phyloP scores from a whole-genome alignment of 2,329 filamentous ascomycete genomes.

The Cylindrodendrum hubeiense region DNA sequence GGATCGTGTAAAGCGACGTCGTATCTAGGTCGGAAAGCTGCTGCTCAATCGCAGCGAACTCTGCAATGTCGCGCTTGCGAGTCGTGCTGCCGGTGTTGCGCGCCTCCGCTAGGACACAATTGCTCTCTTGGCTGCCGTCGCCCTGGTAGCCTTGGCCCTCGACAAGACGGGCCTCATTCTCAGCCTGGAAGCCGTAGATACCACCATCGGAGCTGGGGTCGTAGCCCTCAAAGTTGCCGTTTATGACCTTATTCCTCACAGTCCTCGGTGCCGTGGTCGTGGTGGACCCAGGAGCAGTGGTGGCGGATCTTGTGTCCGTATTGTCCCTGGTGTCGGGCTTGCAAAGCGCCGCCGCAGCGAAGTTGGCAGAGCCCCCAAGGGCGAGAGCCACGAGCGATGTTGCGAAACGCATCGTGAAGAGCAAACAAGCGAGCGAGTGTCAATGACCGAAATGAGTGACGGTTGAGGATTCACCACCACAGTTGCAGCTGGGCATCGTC shows the following conservation, averaged over 20 bases:
- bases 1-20: conserved; percentile 33
- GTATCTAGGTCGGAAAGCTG: conserved; percentile 30
- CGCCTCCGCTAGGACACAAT: conserved; percentile 32
- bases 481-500: background rate
- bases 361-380: conserved; percentile 5
- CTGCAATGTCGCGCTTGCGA: conserved; percentile 9
- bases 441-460: conserved; percentile 13
- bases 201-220: conserved; percentile 33
- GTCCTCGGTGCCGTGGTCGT: conserved; percentile 25
- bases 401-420: conserved; percentile 32
- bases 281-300: background rate
- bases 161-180: conserved; percentile 27
- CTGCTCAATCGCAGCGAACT: conserved; percentile 35
- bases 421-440: conserved; percentile 5
- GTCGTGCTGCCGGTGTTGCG: background rate
- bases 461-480: background rate
- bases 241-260: conserved; percentile 30
- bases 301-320: conserved; percentile 5
- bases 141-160: conserved; percentile 32
- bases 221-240: conserved; percentile 39
- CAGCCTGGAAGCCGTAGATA: conserved; percentile 36
- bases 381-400: conserved; percentile 27
- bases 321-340: conserved; percentile 5
- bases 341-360: conserved; percentile 24
- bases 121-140: conserved; percentile 28